Conservation (phyloP, 441 rosid genomes). For the Dalechampia spathulata region DNA sequence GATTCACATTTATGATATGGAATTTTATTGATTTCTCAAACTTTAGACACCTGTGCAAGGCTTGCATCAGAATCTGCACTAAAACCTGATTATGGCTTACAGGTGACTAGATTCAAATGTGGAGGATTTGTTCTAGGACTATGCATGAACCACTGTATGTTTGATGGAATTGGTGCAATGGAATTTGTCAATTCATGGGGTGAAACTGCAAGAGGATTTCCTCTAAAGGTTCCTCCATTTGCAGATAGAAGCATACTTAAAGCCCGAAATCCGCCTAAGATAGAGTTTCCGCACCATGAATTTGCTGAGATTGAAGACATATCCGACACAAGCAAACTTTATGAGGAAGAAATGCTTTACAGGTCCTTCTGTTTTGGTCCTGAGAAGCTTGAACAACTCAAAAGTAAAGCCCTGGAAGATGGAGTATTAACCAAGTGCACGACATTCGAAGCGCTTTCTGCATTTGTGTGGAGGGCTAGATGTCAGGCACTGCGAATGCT, state of each 20-base stretch:
- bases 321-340: constrained; percentile 46
- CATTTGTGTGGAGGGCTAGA: constrained; percentile 72
- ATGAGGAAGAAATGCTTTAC: constrained; percentile 47
- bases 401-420: constrained; percentile 37
- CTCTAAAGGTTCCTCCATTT: constrained; percentile 51
- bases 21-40: not conserved
- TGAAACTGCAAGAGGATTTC: constrained; percentile 58
- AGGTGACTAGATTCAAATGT: constrained; percentile 78
- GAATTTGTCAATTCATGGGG: constrained; percentile 86
- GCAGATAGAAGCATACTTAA: constrained; percentile 53
- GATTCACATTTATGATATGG: not conserved
- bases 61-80: not conserved
- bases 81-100: constrained; percentile 6
- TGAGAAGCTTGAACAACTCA: constrained; percentile 50
- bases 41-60: not conserved
- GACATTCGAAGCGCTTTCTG: constrained; percentile 66
- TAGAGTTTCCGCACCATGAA: constrained; percentile 56
- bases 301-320: constrained; percentile 60
- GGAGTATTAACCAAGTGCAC: constrained; percentile 43
- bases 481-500: constrained; percentile 47
- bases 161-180: constrained; percentile 80
- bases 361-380: constrained; percentile 56
- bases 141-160: constrained; percentile 73
- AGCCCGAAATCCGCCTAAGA: constrained; percentile 45
- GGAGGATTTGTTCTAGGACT: constrained; percentile 76